A percentile compares a stretch with the other conserved stretches of the same genome.
These are phyloP conservation scores for Solanum gandarillasii DNA, from an alignment of 257 asterid species.

Conservation along the genomic window DNA sequence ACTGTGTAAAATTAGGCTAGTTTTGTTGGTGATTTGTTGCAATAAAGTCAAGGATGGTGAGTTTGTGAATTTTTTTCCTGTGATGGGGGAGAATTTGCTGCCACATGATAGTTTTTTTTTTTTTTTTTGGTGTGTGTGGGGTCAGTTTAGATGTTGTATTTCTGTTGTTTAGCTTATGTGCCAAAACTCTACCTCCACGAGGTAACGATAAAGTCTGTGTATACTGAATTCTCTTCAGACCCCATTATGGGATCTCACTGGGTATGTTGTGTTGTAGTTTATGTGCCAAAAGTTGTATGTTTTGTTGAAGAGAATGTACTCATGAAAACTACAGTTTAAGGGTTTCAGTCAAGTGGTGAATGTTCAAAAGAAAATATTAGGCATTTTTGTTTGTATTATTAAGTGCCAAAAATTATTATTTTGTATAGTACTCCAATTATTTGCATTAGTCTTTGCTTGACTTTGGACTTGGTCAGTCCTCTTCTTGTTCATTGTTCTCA, in stretches of 20 bases:
- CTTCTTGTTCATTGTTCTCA: background rate
- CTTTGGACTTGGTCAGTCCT: background rate
- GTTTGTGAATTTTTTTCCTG: background rate
- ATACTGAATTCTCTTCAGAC: no score
- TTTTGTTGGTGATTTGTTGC: background rate
- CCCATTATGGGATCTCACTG: background rate
- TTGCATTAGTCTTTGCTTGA: background rate
- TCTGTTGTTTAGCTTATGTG: background rate
- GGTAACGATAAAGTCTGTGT: background rate
- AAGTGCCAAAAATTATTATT: background rate
- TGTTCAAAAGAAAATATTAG: background rate
- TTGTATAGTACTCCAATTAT: background rate
- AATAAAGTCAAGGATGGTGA: conserved; percentile 7
- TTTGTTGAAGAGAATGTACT: background rate
- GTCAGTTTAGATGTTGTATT: background rate
- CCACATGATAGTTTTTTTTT: background rate
- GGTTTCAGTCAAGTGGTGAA: background rate
- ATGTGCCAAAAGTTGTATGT: background rate
- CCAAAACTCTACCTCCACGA: background rate
- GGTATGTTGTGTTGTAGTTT: background rate
- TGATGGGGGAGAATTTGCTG: background rate
- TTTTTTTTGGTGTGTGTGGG: background rate
- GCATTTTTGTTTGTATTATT: background rate
- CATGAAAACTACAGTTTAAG: background rate
- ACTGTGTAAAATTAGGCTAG: background rate